A percentile compares a stretch with the other conserved stretches of the same genome.
phyloP scores from a whole-genome alignment of 1,284 basidiomycete genomes.

The Trametes sp. region DNA sequence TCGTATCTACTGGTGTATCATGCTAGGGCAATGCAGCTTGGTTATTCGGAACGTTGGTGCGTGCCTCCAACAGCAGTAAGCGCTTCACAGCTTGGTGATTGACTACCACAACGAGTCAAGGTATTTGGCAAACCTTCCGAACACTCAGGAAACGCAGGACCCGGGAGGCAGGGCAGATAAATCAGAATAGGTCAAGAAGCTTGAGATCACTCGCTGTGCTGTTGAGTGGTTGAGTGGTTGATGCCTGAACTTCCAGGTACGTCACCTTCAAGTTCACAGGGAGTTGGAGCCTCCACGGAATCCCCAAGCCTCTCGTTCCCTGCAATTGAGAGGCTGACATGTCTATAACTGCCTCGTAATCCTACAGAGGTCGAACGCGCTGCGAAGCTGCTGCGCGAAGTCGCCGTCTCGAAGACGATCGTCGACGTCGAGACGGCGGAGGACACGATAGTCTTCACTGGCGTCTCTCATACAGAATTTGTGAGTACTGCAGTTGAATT shows the following conservation, averaged over 20 bases:
- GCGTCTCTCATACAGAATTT: slow-evolving; percentile 66
- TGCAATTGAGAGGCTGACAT: too few species aligned
- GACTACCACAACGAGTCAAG: too few species aligned
- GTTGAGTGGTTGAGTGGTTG: too few species aligned
- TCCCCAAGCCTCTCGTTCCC: too few species aligned
- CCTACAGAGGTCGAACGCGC: slow-evolving; percentile 77
- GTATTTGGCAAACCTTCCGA: too few species aligned
- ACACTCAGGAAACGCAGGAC: too few species aligned
- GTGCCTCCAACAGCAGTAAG: too few species aligned
- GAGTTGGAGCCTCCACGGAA: too few species aligned
- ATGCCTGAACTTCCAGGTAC: slow-evolving; percentile 77
- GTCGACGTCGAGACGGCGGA: slow-evolving; percentile 64
- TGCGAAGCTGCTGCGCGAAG: slow-evolving; percentile 60
- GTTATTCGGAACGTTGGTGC: not conserved
- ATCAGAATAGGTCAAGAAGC: too few species aligned
- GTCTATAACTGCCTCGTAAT: not conserved
- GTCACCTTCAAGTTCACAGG: slow-evolving; percentile 11
- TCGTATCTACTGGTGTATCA: slow-evolving; percentile 2
- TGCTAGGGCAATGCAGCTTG: slow-evolving; percentile 5
- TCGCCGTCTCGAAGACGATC: slow-evolving; percentile 66
- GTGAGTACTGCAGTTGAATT: slow-evolving; percentile 50
- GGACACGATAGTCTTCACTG: slow-evolving; percentile 77
- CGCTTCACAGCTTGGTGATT: too few species aligned
- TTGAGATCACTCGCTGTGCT: too few species aligned
- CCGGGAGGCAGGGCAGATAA: too few species aligned